These are phyloP conservation scores for Comarum palustre DNA, from an alignment of 306 rosid genomes.

Conservation along the genomic window DNA sequence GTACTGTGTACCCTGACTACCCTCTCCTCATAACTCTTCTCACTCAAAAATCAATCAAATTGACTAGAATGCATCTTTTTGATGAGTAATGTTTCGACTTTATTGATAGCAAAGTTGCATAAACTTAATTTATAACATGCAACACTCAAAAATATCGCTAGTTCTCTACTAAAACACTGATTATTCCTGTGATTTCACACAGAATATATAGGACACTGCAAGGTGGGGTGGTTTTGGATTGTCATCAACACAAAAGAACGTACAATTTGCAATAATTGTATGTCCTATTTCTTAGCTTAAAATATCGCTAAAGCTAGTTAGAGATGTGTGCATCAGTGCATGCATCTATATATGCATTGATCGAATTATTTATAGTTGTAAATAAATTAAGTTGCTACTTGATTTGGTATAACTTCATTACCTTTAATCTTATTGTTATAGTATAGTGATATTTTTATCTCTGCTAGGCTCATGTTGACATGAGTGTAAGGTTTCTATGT, in stretches of 20 bases:
- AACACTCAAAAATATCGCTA: neutral
- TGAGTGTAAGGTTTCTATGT: too few relatives aligned
- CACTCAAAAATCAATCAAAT: neutral
- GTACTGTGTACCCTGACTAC: constrained; percentile 47
- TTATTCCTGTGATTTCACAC: neutral
- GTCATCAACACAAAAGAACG: neutral
- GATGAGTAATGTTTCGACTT: neutral
- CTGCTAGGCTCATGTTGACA: too few relatives aligned
- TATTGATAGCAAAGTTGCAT: neutral
- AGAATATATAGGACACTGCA: too few relatives aligned
- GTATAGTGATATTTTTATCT: too few relatives aligned
- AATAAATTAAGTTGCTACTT: neutral
- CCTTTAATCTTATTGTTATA: too few relatives aligned
- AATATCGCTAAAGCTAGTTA: neutral
- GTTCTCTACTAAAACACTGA: neutral
- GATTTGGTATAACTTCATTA: neutral
- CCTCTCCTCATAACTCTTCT: too few relatives aligned
- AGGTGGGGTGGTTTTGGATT: neutral
- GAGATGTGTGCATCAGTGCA: neutral
- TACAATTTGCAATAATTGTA: neutral
- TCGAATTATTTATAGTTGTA: neutral
- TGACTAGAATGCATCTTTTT: neutral
- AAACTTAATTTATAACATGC: neutral
- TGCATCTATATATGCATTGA: neutral
- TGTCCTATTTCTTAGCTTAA: neutral